phyloP scores from a whole-genome alignment of 495 filamentous ascomycete species.

The Umbilicaria muhlenbergii region DNA sequence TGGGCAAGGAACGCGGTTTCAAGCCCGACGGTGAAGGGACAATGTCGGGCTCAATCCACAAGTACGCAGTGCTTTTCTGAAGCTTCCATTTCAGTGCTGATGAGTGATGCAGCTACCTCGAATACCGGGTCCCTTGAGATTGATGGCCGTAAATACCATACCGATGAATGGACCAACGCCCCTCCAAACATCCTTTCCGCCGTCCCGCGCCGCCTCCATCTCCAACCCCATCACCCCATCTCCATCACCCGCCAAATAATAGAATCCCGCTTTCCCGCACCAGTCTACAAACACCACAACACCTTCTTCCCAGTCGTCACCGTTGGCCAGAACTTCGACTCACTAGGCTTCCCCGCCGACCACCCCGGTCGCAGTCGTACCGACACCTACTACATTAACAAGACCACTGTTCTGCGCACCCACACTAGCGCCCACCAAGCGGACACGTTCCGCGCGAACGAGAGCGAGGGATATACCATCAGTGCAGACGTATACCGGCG shows the following conservation, averaged over 20 bases:
- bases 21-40: no score
- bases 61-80: no score
- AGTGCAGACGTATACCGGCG: conserved; percentile 93
- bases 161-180: conserved; percentile 77
- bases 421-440: conserved; percentile 90
- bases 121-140: conserved; percentile 27
- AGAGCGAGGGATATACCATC: conserved; percentile 70
- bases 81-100: no score
- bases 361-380: conserved; percentile 77
- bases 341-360: conserved; percentile 72
- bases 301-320: conserved; percentile 71
- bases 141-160: conserved; percentile 44
- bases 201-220: conserved; percentile 61
- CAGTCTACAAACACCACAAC: conserved; percentile 62
- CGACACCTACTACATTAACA: conserved; percentile 94
- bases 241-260: conserved; percentile 82
- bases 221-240: conserved; percentile 78
- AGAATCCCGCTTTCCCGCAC: conserved; percentile 68
- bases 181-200: conserved; percentile 57
- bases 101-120: conserved; percentile 1
- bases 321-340: conserved; percentile 84
- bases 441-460: conserved; percentile 53
- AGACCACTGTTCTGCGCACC: conserved; percentile 68
- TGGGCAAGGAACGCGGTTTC: background rate
- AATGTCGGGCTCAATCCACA: no score